Base-by-base conservation (phyloP, 495 filamentous ascomycete species). In the Aspergillus olivimuriae region DNA sequence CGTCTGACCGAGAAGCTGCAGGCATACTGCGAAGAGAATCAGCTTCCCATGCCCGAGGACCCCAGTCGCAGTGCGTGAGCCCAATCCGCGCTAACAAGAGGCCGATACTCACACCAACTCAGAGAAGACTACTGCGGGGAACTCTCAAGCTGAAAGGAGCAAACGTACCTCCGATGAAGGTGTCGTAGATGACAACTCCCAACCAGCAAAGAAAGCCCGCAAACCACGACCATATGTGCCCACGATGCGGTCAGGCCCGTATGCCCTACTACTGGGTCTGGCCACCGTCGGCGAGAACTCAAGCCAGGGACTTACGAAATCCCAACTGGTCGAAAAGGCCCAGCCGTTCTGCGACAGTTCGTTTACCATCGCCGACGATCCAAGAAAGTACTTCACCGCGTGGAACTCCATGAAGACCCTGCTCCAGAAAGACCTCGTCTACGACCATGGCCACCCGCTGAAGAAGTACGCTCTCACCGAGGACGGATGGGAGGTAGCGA, bases 321-420 rank as follows among this genome's bases (percentile, higher is more conserved):
- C 69, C 9, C 72, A 85, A 41, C 56, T 87, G 15, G 84, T 89
- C 32, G 81, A 82, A 41, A 67, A 67, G 3, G 87, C 87, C 10
- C 82, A 91, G 53, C 76, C 76, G 15, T 70, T 82, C 58, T 89
- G 82, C 51, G 85, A 90, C 57, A 63, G 81, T 4, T 89, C 84
- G 0, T 90, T 89, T 54, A 84, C 77, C 0, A 78, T 76, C 1
- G 82, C 85, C 4, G 63, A 66, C 8, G 81, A 89, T 39, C 66
- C 83, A 2, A 81, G 68, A 4, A 84, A 78, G 50, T 85, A 74
- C 55, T 87, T 87, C 50, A 92, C 86, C 2, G 87, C 87, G 0
- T 94, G 88, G 88, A 82, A 74, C 54, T 87, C 85, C 0, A 94
- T 94, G 78, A 89, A 87, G 52, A 86, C 82, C 0, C 65, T 92